phyloP scores from a whole-genome alignment of 2,329 filamentous ascomycete genomes.

The Talaromyces sp. region DNA sequence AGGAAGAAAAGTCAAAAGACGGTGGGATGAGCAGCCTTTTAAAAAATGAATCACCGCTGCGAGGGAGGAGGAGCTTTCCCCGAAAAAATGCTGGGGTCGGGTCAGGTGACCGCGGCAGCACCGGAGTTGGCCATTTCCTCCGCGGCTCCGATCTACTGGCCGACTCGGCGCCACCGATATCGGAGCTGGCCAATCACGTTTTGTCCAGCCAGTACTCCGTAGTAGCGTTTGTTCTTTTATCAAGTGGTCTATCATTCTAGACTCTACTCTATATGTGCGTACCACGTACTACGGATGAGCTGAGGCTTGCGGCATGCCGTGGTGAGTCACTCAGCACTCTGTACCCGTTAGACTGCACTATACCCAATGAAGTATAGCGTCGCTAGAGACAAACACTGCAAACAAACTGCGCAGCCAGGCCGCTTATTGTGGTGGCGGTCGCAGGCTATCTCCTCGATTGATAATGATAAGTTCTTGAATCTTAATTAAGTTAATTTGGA shows the following conservation, averaged over 20 bases:
- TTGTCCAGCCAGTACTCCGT: background rate
- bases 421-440: background rate
- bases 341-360: background rate
- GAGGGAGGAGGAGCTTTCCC: constrained; percentile 22
- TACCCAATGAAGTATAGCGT: background rate
- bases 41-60: constrained; percentile 23
- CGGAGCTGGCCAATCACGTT: constrained; percentile 14
- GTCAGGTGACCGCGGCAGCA: constrained; percentile 19
- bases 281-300: too few species aligned
- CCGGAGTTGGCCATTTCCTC: constrained; percentile 31
- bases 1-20: constrained; percentile 21
- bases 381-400: background rate
- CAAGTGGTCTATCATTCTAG: too few species aligned
- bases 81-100: constrained; percentile 19
- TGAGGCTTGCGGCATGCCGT: background rate
- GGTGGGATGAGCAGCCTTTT: constrained; percentile 23
- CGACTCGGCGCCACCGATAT: constrained; percentile 23
- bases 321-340: background rate
- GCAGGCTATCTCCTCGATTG: background rate
- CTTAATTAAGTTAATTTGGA: background rate
- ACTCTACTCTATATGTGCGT: background rate
- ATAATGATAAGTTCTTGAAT: background rate
- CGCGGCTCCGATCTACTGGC: constrained; percentile 23
- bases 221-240: too few species aligned
- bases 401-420: background rate